Evolutionary conservation across 2,329 filamentous ascomycete species (phyloP), one percentile per base, ranked within the genome.

Genomic region (Aureobasidium sp.): DNA sequence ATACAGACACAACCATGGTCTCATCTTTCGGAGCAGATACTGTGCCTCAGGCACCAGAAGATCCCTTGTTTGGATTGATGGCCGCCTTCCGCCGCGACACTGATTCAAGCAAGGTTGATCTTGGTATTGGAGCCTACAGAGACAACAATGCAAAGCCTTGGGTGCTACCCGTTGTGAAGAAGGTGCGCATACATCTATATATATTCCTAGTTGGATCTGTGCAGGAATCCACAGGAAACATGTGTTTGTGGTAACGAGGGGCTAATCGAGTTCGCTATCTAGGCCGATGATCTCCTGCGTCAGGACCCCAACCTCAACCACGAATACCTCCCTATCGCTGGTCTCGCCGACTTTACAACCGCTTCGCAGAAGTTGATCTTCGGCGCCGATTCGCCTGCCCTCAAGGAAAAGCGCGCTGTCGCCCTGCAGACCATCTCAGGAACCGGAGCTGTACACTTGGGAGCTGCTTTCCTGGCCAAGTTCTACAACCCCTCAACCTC

Each of bases 311-410:
- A 90, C 63, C 82, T 96, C 69, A 96, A 99, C 80, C 93, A 99
- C 81, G 94, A 99, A 83, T 99, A 99, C 78, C 90, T 95, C 63
- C 93, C 94, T 63, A 99, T 99, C 74, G 89, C 91, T 65, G 94
- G 94, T 72, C 83, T 97, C 63, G 78, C 87, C 61, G 83, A 87
- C 65, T 95, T 97, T 79, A 97, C 91, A 63, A 83, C 85, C 68
- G 95, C 94, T 72, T 92, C 94, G 29, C 90, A 93, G 73, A 92
- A 94, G 79, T 83, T 97, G 69, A 89, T 97, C 63, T 83, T 97
- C 36, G 92, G 94, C 57, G 75, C 76, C 44, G 84, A 89, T 68
- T 95, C 90, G 57, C 86, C 90, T 47, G 94, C 92, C 62, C 83
- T 97, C 71, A 79, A 82, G 67, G 90, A 97, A 72, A 90, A 92